A percentile compares a stretch with the other conserved stretches of the same genome.
These are phyloP conservation scores for Colletotrichum eleusines DNA, from an alignment of 2,329 filamentous ascomycete species.

Conservation along the genomic window DNA sequence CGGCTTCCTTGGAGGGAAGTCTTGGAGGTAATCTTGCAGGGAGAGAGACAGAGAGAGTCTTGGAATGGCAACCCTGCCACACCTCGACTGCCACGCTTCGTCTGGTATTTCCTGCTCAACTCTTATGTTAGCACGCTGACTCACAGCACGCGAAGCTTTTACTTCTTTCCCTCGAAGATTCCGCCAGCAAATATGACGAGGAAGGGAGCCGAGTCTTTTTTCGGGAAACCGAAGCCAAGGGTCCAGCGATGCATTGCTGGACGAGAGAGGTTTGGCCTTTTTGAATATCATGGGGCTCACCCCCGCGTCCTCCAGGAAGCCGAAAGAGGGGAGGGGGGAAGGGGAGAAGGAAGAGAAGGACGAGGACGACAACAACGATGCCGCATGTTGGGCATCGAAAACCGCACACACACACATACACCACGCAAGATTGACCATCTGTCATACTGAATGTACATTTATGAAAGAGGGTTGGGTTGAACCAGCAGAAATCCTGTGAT, in stretches of 20 bases:
- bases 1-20: background rate
- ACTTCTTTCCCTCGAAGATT: too few species aligned
- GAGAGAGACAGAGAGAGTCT: background rate
- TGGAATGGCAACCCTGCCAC: conserved; percentile 3
- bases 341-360: background rate
- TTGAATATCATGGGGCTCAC: conserved; percentile 21
- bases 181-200: background rate
- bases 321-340: background rate
- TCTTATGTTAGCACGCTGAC: conserved; percentile 12
- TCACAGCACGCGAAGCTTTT: conserved; percentile 26
- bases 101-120: background rate
- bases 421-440: too few species aligned
- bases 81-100: background rate
- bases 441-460: too few species aligned
- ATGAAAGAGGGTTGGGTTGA: background rate
- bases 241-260: conserved; percentile 18
- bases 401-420: background rate
- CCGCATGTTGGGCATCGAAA: conserved; percentile 19
- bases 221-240: background rate
- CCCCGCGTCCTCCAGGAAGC: background rate
- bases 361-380: conserved; percentile 11
- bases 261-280: conserved; percentile 12
- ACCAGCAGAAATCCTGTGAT: background rate
- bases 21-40: too few species aligned
- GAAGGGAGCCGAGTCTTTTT: conserved; percentile 1